phyloP scores from a whole-genome alignment of 805 yeast species.

The Nakazawaea peltata region DNA sequence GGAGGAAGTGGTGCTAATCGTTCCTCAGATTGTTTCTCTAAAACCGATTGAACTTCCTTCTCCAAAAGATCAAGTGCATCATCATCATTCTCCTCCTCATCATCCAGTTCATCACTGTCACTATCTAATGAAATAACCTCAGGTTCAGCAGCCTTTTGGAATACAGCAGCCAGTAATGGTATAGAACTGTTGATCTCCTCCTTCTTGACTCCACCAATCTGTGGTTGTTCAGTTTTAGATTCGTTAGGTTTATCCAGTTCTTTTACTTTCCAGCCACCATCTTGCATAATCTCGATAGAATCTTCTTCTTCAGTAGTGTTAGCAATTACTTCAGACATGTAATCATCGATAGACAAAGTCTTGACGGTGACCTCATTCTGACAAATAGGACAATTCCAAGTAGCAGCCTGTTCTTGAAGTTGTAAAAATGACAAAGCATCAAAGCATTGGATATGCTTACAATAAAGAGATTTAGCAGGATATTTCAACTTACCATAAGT shows the following conservation, averaged over 20 bases:
- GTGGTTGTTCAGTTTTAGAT: not conserved
- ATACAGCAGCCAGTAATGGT: too few relatives aligned
- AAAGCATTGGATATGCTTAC: conserved; percentile 83
- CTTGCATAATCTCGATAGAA: conserved; percentile 54
- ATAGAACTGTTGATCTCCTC: too few relatives aligned
- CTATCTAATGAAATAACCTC: conserved; percentile 44
- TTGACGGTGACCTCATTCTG: conserved; percentile 39
- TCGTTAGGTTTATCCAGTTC: conserved; percentile 13
- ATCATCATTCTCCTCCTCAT: conserved; percentile 30
- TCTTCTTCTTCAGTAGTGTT: conserved; percentile 49
- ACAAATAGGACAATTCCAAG: conserved; percentile 90
- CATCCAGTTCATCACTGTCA: conserved; percentile 20
- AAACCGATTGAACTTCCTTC: conserved; percentile 24
- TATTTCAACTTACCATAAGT: conserved; percentile 59
- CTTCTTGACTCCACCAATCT: too few relatives aligned
- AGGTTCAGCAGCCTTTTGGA: conserved; percentile 19
- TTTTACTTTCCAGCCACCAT: conserved; percentile 63
- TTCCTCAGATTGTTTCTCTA: too few relatives aligned
- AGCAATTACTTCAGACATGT: conserved; percentile 52
- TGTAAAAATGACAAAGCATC: conserved; percentile 70
- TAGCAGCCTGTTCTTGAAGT: conserved; percentile 71
- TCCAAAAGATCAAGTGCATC: conserved; percentile 23
- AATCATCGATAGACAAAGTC: conserved; percentile 70
- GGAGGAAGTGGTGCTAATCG: not conserved
- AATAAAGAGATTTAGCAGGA: conserved; percentile 65